Base-by-base conservation (phyloP, 1,139 yeast species). In the Blastobotrys buckinghamii region DNA sequence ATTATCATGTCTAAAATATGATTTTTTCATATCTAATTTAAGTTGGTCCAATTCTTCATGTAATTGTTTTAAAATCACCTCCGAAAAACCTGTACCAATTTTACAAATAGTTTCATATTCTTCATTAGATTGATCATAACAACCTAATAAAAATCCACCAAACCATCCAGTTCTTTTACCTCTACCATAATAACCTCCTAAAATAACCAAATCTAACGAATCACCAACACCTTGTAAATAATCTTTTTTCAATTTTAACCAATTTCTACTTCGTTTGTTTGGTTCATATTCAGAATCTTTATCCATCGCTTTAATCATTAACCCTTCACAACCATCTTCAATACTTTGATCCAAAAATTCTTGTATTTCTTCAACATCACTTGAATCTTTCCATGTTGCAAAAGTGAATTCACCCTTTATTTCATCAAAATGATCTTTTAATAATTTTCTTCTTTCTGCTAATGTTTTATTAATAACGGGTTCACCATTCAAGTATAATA, bases 61-160 rank as follows among this genome's bases (percentile, higher is more conserved):
- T 36, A 92, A 67, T 38, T 69, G 68, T 33, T 78, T 77, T 51
- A 92, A 73, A 60, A 82, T 78, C 54, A 86, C 97, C 56, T 92
- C 99, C 36, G 90, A 80, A 64, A 92, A 92, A 0, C 99, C 99
- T 0, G 99, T 94, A 40, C 98, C 98, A 49, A 94, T 90, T 65
- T 94, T 92, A 70, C 98, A 92, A 40, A 95, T 84, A 0, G 97
- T 86, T 64, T 92, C 98, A 62, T 79, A 88, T 59, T 89, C 97
- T 20, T 95, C 97, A 0, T 88, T 78, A 53, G 90, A 96, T 47
- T 81, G 80, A 61, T 92, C 90, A 64, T 88, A 90, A 37, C 94
- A 82, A 0, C 96, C 98, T 49, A 94, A 72, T 36, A 92, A 68
- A 62, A 88, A 92, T 2, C 97, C 98, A 47, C 99, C 99, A 65